These are phyloP conservation scores for Trichoderma brevicompactum DNA, from an alignment of 2,329 filamentous ascomycete species.

Conservation along the genomic window DNA sequence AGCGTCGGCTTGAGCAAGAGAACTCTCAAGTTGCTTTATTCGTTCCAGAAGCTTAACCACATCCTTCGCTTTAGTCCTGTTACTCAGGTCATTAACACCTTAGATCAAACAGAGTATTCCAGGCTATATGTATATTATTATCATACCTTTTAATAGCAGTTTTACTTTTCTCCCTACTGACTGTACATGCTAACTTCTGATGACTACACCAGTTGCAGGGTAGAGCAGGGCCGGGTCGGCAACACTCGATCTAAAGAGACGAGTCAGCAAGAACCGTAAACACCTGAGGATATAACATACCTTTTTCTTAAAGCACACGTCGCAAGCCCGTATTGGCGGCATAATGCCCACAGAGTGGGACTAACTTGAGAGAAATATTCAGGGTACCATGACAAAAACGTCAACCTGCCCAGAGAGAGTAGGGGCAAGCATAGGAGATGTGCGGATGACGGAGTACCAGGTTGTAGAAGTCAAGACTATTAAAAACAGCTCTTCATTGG, in stretches of 20 bases:
- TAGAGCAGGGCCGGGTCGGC: neutral
- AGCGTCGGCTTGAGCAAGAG: neutral
- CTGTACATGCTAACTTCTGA: neutral
- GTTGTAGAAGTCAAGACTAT: neutral
- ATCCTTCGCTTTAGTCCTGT: neutral
- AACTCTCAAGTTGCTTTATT: neutral
- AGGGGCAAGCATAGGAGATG: neutral
- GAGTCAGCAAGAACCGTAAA: neutral
- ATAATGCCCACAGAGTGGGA: neutral
- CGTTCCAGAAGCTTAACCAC: neutral
- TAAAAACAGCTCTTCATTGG: neutral
- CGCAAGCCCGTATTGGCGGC: conserved; percentile 9
- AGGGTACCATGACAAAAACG: neutral
- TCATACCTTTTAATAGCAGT: neutral
- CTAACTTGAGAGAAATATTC: neutral
- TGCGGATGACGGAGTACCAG: neutral
- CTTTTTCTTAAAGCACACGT: conserved; percentile 11
- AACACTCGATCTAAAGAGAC: neutral
- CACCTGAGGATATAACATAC: neutral
- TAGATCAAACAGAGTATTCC: too few species aligned
- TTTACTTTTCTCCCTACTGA: neutral
- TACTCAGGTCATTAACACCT: neutral
- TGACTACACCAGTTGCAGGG: conserved; percentile 20
- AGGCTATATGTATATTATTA: too few species aligned
- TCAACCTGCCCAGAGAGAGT: neutral